A percentile compares a stretch with the other conserved stretches of the same genome.
Conservation (phyloP, 106 monocot species). For the Iris macrosiphon region DNA sequence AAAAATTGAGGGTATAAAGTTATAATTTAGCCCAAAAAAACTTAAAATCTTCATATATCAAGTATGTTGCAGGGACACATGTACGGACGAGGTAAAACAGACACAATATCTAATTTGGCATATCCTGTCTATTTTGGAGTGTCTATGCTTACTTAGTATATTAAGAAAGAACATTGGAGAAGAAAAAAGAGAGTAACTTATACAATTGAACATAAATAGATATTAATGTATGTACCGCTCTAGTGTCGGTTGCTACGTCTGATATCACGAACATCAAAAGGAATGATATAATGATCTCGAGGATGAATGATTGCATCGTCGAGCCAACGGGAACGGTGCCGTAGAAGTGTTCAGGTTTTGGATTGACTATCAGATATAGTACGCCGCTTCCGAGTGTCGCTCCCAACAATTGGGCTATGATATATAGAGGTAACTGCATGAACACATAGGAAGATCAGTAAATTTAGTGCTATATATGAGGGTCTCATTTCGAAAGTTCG, state of each 20-base stretch:
- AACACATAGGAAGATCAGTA: neutral
- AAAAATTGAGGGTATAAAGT: too few relatives aligned
- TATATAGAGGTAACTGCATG: constrained; percentile 30
- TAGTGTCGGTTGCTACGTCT: constrained; percentile 25
- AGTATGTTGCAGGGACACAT: too few relatives aligned
- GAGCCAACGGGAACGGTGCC: constrained; percentile 26
- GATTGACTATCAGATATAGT: constrained; percentile 14
- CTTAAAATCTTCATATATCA: too few relatives aligned
- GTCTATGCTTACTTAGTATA: too few relatives aligned
- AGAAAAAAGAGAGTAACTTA: too few relatives aligned
- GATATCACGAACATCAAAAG: constrained; percentile 41
- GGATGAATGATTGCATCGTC: constrained; percentile 24
- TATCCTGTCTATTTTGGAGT: too few relatives aligned
- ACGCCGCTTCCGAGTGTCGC: constrained; percentile 14
- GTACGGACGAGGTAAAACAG: too few relatives aligned
- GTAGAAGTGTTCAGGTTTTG: constrained; percentile 23
- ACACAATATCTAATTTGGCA: too few relatives aligned
- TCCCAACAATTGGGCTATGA: constrained; percentile 23
- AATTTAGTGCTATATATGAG: too few relatives aligned
- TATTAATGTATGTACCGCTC: constrained; percentile 17
- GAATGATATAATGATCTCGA: constrained; percentile 44
- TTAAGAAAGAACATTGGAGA: too few relatives aligned
- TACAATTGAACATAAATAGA: neutral
- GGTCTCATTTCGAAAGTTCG: too few relatives aligned
- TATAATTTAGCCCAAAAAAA: too few relatives aligned